phyloP scores from a whole-genome alignment of 371 early-diverging fungal genomes.

The Mortierella sp. region DNA sequence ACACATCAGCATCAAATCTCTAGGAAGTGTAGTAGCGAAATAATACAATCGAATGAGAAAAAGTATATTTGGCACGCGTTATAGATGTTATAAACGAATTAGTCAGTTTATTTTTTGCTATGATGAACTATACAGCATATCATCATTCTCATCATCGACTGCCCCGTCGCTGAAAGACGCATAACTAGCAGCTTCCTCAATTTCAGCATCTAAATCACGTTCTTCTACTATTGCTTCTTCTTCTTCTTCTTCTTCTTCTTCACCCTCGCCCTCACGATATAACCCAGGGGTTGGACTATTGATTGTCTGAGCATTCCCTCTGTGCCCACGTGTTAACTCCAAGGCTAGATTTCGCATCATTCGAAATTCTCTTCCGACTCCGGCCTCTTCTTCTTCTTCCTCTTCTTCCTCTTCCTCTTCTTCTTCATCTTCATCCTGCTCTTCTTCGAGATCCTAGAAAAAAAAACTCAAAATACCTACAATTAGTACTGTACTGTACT shows the following conservation, averaged over 20 bases:
- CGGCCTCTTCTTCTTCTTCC: slow-evolving; percentile 12
- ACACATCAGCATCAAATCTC: neutral
- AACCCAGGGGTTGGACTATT: neutral
- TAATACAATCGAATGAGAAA: too few species aligned
- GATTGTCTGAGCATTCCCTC: neutral
- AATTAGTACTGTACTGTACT: too few species aligned
- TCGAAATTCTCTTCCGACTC: neutral
- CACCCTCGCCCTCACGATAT: neutral
- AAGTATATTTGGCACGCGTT: too few species aligned
- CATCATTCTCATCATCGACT: neutral
- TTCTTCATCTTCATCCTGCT: slow-evolving; percentile 28
- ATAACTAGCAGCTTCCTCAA: slow-evolving; percentile 21
- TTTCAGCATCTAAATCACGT: slow-evolving; percentile 36
- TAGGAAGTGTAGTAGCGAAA: neutral
- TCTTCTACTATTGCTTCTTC: slow-evolving; percentile 9
- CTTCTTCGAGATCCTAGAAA: slow-evolving; percentile 11
- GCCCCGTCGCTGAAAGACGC: slow-evolving; percentile 5
- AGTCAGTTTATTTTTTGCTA: too few species aligned
- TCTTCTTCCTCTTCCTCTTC: slow-evolving; percentile 29
- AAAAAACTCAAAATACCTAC: too few species aligned
- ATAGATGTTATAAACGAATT: too few species aligned
- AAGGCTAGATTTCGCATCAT: neutral
- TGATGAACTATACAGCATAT: neutral
- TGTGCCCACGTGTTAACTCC: neutral
- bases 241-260: neutral